Evolutionary conservation across 106 monocot species (phyloP).

Genomic region (Cymbidium sinense): DNA sequence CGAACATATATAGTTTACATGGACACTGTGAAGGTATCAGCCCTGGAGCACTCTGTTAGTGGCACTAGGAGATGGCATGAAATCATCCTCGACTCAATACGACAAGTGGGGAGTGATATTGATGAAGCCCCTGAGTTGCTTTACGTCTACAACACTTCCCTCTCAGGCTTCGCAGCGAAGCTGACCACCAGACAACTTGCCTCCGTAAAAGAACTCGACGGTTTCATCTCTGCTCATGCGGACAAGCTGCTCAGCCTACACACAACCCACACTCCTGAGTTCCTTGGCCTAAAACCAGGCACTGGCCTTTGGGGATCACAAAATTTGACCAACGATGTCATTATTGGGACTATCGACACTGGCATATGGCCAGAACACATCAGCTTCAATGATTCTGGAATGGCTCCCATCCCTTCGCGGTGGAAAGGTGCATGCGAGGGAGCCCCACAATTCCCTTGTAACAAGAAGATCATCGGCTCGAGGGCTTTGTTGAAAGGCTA

Average conservation of each 20-base stretch:
- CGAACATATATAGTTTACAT: constrained; percentile 42
- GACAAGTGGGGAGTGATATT: background rate
- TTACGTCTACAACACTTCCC: constrained; percentile 31
- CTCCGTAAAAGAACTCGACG: constrained; percentile 10
- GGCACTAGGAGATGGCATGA: constrained; percentile 9
- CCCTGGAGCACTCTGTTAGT: background rate
- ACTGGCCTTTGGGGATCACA: constrained; percentile 20
- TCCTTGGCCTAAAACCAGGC: constrained; percentile 31
- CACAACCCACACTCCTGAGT: constrained; percentile 37
- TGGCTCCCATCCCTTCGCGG: constrained; percentile 26
- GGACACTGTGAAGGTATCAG: constrained; percentile 14
- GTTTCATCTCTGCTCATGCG: constrained; percentile 32
- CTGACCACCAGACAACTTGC: constrained; percentile 19
- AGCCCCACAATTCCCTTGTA: constrained; percentile 27
- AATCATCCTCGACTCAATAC: constrained; percentile 14
- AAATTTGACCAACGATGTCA: constrained; percentile 24
- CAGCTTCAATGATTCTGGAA: constrained; percentile 31
- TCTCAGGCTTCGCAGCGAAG: constrained; percentile 41
- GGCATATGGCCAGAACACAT: constrained; percentile 34
- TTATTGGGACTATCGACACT: constrained; percentile 39
- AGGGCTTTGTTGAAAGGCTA: constrained; percentile 28
- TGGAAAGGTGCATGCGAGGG: constrained; percentile 36
- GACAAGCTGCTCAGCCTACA: constrained; percentile 29
- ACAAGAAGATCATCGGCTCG: constrained; percentile 45
- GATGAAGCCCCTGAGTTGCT: constrained; percentile 8